These are phyloP conservation scores for Coemansia erecta DNA, from an alignment of 192 early-diverging fungal genomes.

Conservation along the genomic window DNA sequence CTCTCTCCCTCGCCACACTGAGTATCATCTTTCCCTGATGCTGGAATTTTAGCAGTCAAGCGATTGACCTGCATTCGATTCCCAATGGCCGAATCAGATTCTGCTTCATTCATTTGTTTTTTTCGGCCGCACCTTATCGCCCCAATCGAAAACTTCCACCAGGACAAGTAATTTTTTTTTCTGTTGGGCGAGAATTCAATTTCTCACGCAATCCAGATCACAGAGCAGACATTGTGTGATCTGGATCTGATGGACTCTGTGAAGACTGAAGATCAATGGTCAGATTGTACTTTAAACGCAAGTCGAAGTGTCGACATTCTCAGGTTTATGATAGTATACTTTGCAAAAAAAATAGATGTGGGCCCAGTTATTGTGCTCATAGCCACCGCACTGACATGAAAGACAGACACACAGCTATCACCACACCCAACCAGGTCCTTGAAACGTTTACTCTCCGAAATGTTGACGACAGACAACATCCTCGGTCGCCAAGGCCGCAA, in stretches of 20 bases:
- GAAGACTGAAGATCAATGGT: background rate
- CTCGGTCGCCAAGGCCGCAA: conserved; percentile 19
- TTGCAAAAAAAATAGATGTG: conserved; percentile 18
- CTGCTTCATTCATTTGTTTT: background rate
- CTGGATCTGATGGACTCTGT: no score
- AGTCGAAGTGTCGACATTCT: no score
- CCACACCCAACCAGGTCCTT: conserved; percentile 45
- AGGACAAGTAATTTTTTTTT: conserved; percentile 2
- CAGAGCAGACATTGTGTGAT: background rate
- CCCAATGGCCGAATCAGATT: background rate
- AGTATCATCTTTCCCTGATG: no score
- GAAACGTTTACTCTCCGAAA: conserved; percentile 38
- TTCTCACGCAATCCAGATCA: background rate
- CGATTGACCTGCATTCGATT: no score
- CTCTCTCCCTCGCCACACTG: no score
- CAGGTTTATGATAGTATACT: no score
- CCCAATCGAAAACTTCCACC: conserved; percentile 44
- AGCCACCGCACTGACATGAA: conserved; percentile 42
- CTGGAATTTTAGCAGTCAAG: no score
- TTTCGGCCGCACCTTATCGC: conserved; percentile 24
- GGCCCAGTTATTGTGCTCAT: conserved; percentile 47
- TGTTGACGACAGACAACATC: conserved; percentile 53
- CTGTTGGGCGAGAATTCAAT: background rate
- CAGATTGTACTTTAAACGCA: no score
- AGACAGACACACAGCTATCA: conserved; percentile 20